phyloP scores from a whole-genome alignment of 169 alveolate species.

The Babesia bovis region DNA sequence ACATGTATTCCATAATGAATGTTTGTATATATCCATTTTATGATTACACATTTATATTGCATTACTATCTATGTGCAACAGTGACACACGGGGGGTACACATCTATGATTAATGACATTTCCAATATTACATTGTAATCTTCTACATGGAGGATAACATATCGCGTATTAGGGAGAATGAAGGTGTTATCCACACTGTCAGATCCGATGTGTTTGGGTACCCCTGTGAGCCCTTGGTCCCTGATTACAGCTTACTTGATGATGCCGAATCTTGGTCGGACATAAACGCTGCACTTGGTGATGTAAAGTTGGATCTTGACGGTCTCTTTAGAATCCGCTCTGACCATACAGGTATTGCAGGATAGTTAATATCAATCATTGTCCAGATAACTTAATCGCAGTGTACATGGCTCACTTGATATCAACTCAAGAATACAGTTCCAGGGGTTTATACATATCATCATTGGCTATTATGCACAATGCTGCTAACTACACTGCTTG shows the following conservation, averaged over 20 bases:
- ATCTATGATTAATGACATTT: no score
- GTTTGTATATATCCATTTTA: no score
- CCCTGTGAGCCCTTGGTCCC: slow-evolving; percentile 47
- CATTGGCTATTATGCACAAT: slow-evolving; percentile 30
- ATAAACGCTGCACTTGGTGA: neutral
- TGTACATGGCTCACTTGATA: slow-evolving; percentile 20
- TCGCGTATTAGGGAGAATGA: slow-evolving; percentile 33
- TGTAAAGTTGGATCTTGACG: neutral
- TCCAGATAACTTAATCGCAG: slow-evolving; percentile 8
- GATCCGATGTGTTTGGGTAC: slow-evolving; percentile 31
- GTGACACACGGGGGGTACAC: no score
- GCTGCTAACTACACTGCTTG: slow-evolving; percentile 66
- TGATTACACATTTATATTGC: no score
- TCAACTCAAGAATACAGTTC: slow-evolving; percentile 37
- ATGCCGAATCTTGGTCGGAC: slow-evolving; percentile 44
- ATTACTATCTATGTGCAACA: no score
- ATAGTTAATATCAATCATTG: neutral
- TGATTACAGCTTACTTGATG: slow-evolving; percentile 32
- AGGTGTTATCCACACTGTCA: slow-evolving; percentile 41
- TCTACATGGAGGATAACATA: slow-evolving; percentile 3
- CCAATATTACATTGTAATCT: no score
- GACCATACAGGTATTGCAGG: slow-evolving; percentile 16
- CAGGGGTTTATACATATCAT: slow-evolving; percentile 47
- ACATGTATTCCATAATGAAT: no score
- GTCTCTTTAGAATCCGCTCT: slow-evolving; percentile 26